phyloP scores from a whole-genome alignment of 345 rosid species.

The Populus ilicifolia region DNA sequence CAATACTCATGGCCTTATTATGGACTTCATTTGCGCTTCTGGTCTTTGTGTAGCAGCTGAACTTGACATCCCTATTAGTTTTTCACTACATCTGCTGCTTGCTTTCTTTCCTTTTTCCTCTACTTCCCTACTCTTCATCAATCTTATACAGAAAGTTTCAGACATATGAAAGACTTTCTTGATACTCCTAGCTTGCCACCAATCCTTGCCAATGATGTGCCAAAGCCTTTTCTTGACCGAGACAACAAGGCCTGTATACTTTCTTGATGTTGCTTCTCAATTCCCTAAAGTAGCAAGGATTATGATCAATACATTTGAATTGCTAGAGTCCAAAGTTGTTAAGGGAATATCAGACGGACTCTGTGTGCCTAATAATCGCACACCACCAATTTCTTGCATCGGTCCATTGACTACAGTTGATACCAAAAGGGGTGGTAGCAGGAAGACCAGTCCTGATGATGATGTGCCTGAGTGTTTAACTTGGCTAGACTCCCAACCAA shows the following conservation, averaged over 20 bases:
- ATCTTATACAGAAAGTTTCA: conserved; percentile 6
- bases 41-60: conserved; percentile 6
- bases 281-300: conserved; percentile 29
- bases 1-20: conserved; percentile 16
- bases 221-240: conserved; percentile 15
- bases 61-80: conserved; percentile 18
- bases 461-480: conserved; percentile 21
- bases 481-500: conserved; percentile 48
- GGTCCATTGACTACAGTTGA: not conserved
- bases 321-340: conserved; percentile 40
- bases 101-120: conserved; percentile 6
- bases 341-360: conserved; percentile 40
- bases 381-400: conserved; percentile 41
- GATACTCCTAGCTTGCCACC: conserved; percentile 28
- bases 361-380: conserved; percentile 25
- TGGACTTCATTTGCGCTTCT: conserved; percentile 22
- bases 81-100: conserved; percentile 7
- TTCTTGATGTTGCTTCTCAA: not conserved
- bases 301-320: conserved; percentile 49
- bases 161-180: conserved; percentile 5
- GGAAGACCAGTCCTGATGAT: not conserved
- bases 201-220: conserved; percentile 14
- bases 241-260: conserved; percentile 1
- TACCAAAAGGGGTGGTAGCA: not conserved
- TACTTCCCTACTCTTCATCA: conserved; percentile 12